phyloP scores from a whole-genome alignment of 2,329 filamentous ascomycete species.

The Aspergillus thermomutatus region DNA sequence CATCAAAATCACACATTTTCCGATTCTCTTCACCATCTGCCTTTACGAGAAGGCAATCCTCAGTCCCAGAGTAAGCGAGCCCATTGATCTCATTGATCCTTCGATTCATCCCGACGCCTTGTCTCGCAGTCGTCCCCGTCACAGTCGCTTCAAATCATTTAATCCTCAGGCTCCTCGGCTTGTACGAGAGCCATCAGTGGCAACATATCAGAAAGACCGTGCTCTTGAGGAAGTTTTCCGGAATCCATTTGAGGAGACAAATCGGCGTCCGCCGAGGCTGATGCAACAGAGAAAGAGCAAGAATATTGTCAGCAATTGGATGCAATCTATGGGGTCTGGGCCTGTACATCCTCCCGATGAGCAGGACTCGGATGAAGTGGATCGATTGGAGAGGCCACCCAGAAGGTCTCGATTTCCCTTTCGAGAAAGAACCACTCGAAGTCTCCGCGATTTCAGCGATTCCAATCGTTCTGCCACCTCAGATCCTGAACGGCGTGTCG shows the following conservation, averaged over 20 bases:
- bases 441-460: constrained; percentile 47
- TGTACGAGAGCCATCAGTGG: constrained; percentile 79
- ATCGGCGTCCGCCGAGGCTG: constrained; percentile 55
- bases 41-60: constrained; percentile 80
- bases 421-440: constrained; percentile 27
- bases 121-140: constrained; percentile 57
- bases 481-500: constrained; percentile 52
- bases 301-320: constrained; percentile 84
- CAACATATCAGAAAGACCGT: constrained; percentile 83
- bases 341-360: constrained; percentile 58
- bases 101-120: constrained; percentile 51
- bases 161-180: constrained; percentile 62
- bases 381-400: constrained; percentile 55
- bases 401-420: constrained; percentile 50
- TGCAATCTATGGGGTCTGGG: constrained; percentile 64
- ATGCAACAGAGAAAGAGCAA: constrained; percentile 68
- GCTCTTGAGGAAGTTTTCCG: constrained; percentile 91
- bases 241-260: constrained; percentile 62
- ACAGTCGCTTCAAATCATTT: constrained; percentile 62
- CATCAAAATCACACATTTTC: constrained; percentile 88
- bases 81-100: constrained; percentile 80
- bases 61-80: constrained; percentile 71
- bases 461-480: constrained; percentile 54
- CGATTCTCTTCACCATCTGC: constrained; percentile 81
- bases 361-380: constrained; percentile 57